Percentiles rank a stretch among this genome's conserved stretches.
phyloP scores from a whole-genome alignment of 768 basidiomycete species.

The Harrya chromipes region DNA sequence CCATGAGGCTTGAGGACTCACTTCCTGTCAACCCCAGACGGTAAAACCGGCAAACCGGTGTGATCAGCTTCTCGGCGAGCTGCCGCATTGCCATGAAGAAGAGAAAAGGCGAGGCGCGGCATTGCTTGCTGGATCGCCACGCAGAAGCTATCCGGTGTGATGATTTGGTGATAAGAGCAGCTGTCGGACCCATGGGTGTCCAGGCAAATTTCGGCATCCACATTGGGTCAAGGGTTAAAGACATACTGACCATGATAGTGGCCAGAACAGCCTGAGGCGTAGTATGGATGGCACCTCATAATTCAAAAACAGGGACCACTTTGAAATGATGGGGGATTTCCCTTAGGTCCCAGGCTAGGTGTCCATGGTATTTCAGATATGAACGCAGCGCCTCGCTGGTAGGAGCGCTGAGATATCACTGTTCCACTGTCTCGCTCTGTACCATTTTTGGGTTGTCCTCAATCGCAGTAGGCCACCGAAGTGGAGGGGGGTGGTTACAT shows the following conservation, averaged over 20 bases:
- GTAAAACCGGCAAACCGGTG: not conserved
- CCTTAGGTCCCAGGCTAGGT: no score
- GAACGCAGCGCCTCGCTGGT: no score
- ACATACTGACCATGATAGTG: slow-evolving; percentile 28
- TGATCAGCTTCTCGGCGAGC: slow-evolving; percentile 1
- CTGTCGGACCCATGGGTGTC: not conserved
- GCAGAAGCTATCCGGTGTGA: slow-evolving; percentile 10
- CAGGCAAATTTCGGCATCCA: not conserved
- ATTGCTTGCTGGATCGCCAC: not conserved
- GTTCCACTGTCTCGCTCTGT: no score
- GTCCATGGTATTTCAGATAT: not conserved
- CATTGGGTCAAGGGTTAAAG: slow-evolving; percentile 31
- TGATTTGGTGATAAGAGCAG: not conserved
- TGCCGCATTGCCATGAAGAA: slow-evolving; percentile 5
- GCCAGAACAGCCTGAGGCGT: no score
- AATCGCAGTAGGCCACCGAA: no score
- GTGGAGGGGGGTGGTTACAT: slow-evolving; percentile 10
- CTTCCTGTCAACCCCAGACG: not conserved
- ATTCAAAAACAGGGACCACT: no score
- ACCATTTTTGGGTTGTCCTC: no score
- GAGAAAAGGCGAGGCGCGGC: not conserved
- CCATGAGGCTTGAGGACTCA: not conserved
- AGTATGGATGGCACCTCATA: no score
- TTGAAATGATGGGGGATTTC: not conserved
- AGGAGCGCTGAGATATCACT: no score